These are phyloP conservation scores for Tylopilus felleus DNA, from an alignment of 768 basidiomycete genomes.

Conservation along the genomic window DNA sequence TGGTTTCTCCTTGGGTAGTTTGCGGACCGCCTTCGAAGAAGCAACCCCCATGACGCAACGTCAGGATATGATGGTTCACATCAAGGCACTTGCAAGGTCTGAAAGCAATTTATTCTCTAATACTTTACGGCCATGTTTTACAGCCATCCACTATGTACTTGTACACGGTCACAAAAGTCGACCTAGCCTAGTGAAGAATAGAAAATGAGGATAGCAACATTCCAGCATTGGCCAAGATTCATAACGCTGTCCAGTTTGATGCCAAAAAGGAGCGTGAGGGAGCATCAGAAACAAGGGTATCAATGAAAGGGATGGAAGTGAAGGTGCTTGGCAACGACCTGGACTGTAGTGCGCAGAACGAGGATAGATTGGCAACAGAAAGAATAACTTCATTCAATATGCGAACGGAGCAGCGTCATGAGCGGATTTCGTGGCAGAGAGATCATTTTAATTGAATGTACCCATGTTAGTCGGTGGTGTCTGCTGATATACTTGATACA, in stretches of 20 bases:
- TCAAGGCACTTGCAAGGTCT: neutral
- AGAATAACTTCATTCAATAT: conserved; percentile 31
- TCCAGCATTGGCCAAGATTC: conserved; percentile 31
- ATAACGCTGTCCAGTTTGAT: conserved; percentile 21
- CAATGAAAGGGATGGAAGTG: conserved; percentile 24
- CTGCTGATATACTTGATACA: conserved; percentile 83
- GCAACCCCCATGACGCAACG: conserved; percentile 50
- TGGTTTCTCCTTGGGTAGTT: conserved; percentile 49
- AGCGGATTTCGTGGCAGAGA: conserved; percentile 31
- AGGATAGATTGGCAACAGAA: conserved; percentile 34
- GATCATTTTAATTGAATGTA: conserved; percentile 56
- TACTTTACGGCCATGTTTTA: conserved; percentile 34
- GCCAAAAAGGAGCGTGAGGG: conserved; percentile 25
- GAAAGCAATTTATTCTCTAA: conserved; percentile 29
- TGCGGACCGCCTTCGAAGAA: conserved; percentile 58
- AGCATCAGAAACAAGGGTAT: conserved; percentile 27
- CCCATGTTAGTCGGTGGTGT: conserved; percentile 72
- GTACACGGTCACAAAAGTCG: conserved; percentile 34
- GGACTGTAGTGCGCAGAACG: conserved; percentile 22
- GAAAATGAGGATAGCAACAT: conserved; percentile 29
- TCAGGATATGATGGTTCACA: neutral
- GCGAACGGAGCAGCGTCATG: conserved; percentile 41
- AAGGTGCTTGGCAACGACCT: conserved; percentile 24
- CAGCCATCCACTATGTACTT: conserved; percentile 39
- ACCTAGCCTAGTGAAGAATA: conserved; percentile 32